These are phyloP conservation scores for Ministeria vibrans DNA, from an alignment of 78 protist genomes.

Conservation along the genomic window DNA sequence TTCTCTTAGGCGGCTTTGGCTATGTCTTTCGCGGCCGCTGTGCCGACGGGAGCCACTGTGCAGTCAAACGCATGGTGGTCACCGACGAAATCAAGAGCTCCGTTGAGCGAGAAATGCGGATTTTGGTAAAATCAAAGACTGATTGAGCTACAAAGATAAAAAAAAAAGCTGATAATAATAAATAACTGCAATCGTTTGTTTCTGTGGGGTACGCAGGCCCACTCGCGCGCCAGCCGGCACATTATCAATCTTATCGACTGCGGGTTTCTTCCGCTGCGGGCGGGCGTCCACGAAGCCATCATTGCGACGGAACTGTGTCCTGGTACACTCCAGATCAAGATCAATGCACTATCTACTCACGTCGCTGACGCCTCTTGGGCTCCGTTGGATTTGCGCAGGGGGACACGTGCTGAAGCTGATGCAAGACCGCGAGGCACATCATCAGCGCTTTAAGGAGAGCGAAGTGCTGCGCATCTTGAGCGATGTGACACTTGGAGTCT, in stretches of 20 bases:
- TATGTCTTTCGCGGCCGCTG: too few species aligned
- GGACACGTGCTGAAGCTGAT: not conserved
- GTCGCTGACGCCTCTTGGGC: not conserved
- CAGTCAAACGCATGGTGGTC: too few species aligned
- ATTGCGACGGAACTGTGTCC: not conserved
- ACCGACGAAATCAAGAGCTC: too few species aligned
- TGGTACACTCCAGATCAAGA: not conserved
- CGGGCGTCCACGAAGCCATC: not conserved
- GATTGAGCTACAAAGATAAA: too few species aligned
- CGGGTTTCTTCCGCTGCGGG: not conserved
- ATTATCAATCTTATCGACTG: not conserved
- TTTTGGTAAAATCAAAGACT: too few species aligned
- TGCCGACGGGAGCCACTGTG: too few species aligned
- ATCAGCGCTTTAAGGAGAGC: not conserved
- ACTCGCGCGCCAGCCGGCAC: not conserved
- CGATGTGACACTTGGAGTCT: not conserved
- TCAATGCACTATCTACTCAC: too few species aligned
- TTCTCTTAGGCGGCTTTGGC: too few species aligned
- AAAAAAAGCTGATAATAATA: too few species aligned
- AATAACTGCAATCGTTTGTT: not conserved
- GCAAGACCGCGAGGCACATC: not conserved
- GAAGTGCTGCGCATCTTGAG: not conserved
- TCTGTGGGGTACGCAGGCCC: not conserved
- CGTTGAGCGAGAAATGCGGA: too few species aligned
- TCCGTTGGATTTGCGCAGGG: not conserved